These are phyloP conservation scores for Pichia sporocuriosa DNA, from an alignment of 805 yeast genomes.

Conservation along the genomic window DNA sequence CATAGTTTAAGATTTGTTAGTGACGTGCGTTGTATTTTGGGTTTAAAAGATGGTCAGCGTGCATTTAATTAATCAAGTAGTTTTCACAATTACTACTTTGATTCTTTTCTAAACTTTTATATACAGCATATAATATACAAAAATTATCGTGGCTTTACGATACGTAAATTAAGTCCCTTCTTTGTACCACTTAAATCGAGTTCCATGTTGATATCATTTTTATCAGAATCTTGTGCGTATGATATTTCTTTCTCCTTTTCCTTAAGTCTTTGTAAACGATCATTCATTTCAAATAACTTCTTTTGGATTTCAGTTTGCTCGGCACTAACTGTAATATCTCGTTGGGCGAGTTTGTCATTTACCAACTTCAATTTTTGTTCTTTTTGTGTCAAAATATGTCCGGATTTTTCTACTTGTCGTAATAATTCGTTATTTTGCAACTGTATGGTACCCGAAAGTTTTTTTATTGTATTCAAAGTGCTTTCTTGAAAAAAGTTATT, in stretches of 20 bases:
- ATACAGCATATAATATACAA: conserved; percentile 11
- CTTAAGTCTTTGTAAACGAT: conserved; percentile 1
- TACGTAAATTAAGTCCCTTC: conserved; percentile 48
- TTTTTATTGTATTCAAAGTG: not conserved
- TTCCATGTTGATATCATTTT: not conserved
- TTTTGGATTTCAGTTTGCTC: conserved; percentile 8
- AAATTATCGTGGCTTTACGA: conserved; percentile 37
- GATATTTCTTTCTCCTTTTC: no score
- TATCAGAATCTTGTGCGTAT: no score
- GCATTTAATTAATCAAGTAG: conserved; percentile 35
- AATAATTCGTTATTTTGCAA: conserved; percentile 2
- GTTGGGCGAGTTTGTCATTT: not conserved
- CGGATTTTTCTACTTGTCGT: conserved; percentile 6
- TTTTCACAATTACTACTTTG: not conserved
- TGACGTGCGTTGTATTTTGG: conserved; percentile 74
- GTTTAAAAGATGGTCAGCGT: conserved; percentile 67
- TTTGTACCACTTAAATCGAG: not conserved
- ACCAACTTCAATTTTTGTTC: not conserved
- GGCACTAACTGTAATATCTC: not conserved
- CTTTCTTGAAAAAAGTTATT: no score
- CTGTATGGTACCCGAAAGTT: conserved; percentile 7
- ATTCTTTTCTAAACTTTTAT: conserved; percentile 1
- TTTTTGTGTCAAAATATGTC: not conserved
- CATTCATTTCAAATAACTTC: conserved; percentile 6
- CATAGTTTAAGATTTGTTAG: conserved; percentile 70